Evolutionary conservation across 1,284 basidiomycete genomes (phyloP).

Genomic region (Neotropicomus parvogracilis): DNA sequence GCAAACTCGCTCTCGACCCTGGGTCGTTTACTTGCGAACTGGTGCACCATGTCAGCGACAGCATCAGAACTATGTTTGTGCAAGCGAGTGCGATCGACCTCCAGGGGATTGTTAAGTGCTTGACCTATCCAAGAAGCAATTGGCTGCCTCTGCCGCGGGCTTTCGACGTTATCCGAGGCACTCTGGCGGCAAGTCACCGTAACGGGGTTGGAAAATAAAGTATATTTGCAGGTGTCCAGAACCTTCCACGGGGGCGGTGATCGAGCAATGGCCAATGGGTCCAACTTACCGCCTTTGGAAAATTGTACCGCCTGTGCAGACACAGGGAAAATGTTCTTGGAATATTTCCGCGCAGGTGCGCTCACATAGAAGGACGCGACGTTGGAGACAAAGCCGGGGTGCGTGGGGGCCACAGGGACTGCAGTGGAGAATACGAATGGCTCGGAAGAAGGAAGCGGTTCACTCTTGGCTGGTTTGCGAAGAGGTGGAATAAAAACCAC

Average conservation of each 20-base stretch:
- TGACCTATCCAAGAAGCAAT: conserved; percentile 3
- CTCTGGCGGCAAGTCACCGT: not conserved
- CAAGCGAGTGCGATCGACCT: conserved; percentile 28
- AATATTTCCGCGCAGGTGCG: not conserved
- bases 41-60: conserved; percentile 19
- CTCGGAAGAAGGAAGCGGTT: not conserved
- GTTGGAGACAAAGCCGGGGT: conserved; percentile 4
- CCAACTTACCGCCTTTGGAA: conserved; percentile 8
- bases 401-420: not conserved
- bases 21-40: conserved; percentile 24
- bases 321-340: conserved; percentile 16
- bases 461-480: conserved; percentile 2
- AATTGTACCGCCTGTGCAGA: conserved; percentile 19
- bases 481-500: conserved; percentile 23
- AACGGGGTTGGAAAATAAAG: not conserved
- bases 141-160: not conserved
- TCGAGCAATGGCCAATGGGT: conserved; percentile 29
- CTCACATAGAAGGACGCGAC: conserved; percentile 23
- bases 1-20: conserved; percentile 27
- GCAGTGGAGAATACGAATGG: not conserved
- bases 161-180: not conserved
- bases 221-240: not conserved
- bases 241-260: conserved; percentile 29
- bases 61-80: conserved; percentile 23
- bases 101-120: conserved; percentile 7